A percentile compares a stretch with the other conserved stretches of the same genome.
Evolutionary conservation across 192 early-diverging fungal genomes (phyloP).

Genomic region (Mortierella antarctica): DNA sequence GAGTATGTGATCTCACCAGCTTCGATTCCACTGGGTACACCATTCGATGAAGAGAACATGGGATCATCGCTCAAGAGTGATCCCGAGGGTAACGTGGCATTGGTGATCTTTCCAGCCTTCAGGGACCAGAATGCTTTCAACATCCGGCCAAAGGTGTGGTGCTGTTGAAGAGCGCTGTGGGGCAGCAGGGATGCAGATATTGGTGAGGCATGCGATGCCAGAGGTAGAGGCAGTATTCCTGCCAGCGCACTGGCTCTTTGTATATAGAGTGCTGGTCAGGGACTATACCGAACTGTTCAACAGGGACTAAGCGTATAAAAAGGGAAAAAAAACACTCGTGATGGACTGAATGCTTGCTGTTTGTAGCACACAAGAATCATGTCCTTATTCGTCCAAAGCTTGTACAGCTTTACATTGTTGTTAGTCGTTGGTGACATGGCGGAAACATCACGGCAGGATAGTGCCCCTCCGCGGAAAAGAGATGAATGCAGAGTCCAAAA

Average conservation of each 20-base stretch:
- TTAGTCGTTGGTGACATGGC: too few species aligned
- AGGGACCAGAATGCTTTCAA: conserved; percentile 19
- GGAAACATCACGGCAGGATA: too few species aligned
- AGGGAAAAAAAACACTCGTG: too few species aligned
- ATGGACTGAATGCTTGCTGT: too few species aligned
- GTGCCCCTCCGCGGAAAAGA: too few species aligned
- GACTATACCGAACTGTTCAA: conserved; percentile 6
- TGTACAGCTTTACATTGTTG: too few species aligned
- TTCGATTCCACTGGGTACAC: neutral
- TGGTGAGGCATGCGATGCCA: neutral
- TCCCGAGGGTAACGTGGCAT: conserved; percentile 23
- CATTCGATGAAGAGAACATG: conserved; percentile 41
- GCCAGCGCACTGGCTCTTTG: neutral
- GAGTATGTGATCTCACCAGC: conserved; percentile 21
- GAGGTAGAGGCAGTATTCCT: conserved; percentile 8
- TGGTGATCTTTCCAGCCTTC: conserved; percentile 46
- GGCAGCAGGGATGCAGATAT: neutral
- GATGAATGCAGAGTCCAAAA: too few species aligned
- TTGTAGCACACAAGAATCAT: too few species aligned
- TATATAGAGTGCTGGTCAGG: conserved; percentile 1
- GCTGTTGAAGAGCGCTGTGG: conserved; percentile 10
- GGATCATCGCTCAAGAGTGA: conserved; percentile 32
- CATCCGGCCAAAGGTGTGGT: conserved; percentile 40
- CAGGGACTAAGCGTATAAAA: too few species aligned
- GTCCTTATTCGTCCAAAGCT: too few species aligned